Percentiles rank a stretch among this genome's conserved stretches.
Evolutionary conservation across 169 alveolate species (phyloP).

Genomic region (Cryptosporidium meleagridis): DNA sequence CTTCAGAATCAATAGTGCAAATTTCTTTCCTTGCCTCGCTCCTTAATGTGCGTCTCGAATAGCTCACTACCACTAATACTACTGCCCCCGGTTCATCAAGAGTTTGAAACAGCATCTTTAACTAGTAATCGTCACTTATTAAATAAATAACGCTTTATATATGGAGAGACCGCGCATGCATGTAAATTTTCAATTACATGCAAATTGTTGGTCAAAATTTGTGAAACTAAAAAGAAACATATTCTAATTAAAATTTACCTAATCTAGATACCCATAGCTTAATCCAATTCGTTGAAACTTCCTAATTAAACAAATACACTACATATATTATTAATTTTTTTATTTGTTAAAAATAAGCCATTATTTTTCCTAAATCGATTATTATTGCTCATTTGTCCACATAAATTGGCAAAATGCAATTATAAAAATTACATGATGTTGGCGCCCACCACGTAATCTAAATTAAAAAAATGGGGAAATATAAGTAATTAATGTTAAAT

Average conservation of each 20-base stretch:
- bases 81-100: no score
- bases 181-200: neutral
- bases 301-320: no score
- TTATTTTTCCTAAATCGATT: neutral
- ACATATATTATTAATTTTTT: no score
- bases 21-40: no score
- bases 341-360: neutral
- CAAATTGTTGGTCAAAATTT: neutral
- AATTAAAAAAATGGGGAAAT: constrained; percentile 6
- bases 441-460: constrained; percentile 29
- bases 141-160: neutral
- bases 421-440: neutral
- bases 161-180: neutral
- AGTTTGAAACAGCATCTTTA: no score
- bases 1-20: no score
- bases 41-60: no score
- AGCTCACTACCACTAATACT: no score
- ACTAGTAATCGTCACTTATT: no score
- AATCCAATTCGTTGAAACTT: no score
- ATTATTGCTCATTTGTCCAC: neutral
- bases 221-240: neutral
- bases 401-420: neutral
- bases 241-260: no score
- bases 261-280: no score
- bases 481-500: neutral